phyloP scores from a whole-genome alignment of 1,284 basidiomycete species.

The Exobasidium cylindrosporum region DNA sequence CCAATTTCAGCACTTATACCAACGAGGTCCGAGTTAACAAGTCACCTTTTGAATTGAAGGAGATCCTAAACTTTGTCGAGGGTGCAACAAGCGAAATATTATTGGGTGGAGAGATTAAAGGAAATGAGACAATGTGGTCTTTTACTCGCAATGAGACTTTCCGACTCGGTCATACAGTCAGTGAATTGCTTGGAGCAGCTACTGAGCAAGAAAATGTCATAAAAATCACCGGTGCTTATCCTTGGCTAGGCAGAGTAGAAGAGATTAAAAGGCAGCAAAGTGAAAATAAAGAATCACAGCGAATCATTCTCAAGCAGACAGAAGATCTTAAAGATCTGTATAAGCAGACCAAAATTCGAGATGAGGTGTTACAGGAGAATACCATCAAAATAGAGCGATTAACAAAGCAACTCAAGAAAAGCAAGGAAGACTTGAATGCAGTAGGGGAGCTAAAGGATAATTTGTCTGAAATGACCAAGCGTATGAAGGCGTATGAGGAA shows the following conservation, averaged over 20 bases:
- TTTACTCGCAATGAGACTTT: constrained; percentile 28
- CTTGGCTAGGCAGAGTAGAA: constrained; percentile 84
- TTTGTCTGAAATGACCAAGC: constrained; percentile 74
- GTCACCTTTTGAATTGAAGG: constrained; percentile 26
- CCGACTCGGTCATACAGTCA: constrained; percentile 32
- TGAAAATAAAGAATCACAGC: constrained; percentile 86
- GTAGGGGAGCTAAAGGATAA: constrained; percentile 78
- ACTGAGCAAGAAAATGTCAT: constrained; percentile 47
- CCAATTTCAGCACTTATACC: constrained; percentile 26
- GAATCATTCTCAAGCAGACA: constrained; percentile 75
- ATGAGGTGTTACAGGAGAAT: constrained; percentile 83
- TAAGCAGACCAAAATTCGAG: constrained; percentile 70
- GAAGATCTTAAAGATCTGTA: constrained; percentile 85
- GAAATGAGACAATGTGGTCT: neutral
- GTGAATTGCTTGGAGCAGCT: constrained; percentile 31
- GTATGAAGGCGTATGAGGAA: constrained; percentile 83
- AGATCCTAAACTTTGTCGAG: constrained; percentile 23
- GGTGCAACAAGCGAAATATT: constrained; percentile 37
- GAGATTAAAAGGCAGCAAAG: constrained; percentile 78
- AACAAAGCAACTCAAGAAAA: constrained; percentile 83
- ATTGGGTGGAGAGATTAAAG: constrained; percentile 21
- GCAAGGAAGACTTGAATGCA: constrained; percentile 76
- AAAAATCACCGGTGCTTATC: constrained; percentile 56
- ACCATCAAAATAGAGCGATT: constrained; percentile 90
- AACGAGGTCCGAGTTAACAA: constrained; percentile 32